Evolutionary conservation across 164 flowering plant genomes (phyloP).

Genomic region (Piper betle): DNA sequence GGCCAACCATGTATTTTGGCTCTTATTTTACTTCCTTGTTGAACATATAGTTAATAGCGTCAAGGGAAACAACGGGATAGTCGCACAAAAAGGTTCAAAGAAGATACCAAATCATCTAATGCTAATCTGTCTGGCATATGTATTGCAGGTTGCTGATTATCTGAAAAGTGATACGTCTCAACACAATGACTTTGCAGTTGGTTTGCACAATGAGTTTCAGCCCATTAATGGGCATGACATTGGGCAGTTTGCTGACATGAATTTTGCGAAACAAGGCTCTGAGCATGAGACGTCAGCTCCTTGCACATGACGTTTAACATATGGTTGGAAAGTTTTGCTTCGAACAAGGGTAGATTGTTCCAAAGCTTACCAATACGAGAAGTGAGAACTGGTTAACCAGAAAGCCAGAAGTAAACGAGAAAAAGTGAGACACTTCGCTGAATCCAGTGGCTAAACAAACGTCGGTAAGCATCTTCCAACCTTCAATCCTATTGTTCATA

Average conservation of each 20-base stretch:
- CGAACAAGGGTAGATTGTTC: neutral
- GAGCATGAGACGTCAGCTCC: slow-evolving; percentile 6
- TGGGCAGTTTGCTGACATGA: slow-evolving; percentile 77
- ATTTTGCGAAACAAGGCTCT: slow-evolving; percentile 14
- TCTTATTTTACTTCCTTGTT: neutral
- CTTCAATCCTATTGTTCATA: too few species aligned
- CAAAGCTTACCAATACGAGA: neutral
- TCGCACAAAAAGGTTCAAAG: neutral
- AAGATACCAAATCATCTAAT: neutral
- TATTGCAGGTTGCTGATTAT: slow-evolving; percentile 75
- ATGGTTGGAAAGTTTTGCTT: neutral
- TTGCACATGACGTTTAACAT: neutral
- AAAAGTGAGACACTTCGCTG: too few species aligned
- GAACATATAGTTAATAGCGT: neutral
- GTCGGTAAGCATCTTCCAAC: too few species aligned
- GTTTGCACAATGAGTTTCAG: slow-evolving; percentile 58
- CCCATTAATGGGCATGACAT: slow-evolving; percentile 71
- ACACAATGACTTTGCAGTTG: slow-evolving; percentile 68
- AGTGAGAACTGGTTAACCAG: too few species aligned
- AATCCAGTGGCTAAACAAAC: too few species aligned
- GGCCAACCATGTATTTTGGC: slow-evolving; percentile 47
- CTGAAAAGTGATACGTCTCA: slow-evolving; percentile 36
- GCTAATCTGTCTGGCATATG: slow-evolving; percentile 1
- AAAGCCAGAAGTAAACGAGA: too few species aligned
- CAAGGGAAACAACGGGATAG: neutral